phyloP scores from a whole-genome alignment of 305 asterid species.

The Fraxinus paxiana region DNA sequence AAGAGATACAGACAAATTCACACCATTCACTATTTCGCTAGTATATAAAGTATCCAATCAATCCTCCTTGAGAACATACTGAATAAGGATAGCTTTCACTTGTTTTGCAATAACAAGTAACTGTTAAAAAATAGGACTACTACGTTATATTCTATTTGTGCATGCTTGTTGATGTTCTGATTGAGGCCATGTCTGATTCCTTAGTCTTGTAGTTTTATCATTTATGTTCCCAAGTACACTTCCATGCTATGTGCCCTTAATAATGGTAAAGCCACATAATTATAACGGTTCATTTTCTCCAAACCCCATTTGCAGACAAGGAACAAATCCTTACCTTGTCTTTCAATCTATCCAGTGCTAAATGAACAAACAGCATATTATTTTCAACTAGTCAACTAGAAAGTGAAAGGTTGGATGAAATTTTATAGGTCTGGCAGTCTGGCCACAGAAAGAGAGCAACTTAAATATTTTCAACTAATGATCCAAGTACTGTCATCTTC shows the following conservation, averaged over 20 bases:
- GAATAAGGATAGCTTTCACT: background rate
- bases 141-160: background rate
- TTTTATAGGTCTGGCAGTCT: background rate
- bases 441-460: background rate
- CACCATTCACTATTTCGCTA: background rate
- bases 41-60: background rate
- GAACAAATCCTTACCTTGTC: background rate
- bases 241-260: conserved; percentile 12
- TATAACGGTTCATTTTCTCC: background rate
- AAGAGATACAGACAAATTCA: background rate
- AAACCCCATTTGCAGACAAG: conserved; percentile 13
- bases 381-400: background rate
- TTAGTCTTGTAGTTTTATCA: background rate
- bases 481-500: conserved; percentile 2
- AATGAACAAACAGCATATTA: background rate
- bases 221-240: conserved; percentile 14
- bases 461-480: background rate
- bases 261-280: background rate
- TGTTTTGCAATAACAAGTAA: background rate
- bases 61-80: background rate
- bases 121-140: background rate
- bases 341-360: background rate
- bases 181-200: conserved; percentile 16
- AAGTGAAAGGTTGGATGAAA: background rate
- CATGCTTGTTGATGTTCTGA: conserved; percentile 3